A percentile compares a stretch with the other conserved stretches of the same genome.
phyloP scores from a whole-genome alignment of 768 basidiomycete genomes.

The Amanita muscaria region DNA sequence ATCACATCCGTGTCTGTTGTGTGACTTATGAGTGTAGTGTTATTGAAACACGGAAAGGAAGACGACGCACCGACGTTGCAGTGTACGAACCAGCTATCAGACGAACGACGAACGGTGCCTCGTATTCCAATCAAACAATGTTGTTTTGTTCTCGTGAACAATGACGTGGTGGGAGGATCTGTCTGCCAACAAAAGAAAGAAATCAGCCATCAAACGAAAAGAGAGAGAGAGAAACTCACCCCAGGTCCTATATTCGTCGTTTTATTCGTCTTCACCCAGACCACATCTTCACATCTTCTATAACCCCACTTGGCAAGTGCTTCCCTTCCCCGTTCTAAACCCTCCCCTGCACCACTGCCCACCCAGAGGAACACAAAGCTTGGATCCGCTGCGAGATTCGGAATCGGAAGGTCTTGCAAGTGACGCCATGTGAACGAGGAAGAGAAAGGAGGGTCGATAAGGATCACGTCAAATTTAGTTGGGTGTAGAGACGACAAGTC shows the following conservation, averaged over 20 bases:
- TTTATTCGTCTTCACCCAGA: slow-evolving; percentile 93
- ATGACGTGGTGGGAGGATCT: slow-evolving; percentile 76
- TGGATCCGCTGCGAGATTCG: slow-evolving; percentile 79
- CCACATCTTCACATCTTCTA: slow-evolving; percentile 92
- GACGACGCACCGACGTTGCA: slow-evolving; percentile 84
- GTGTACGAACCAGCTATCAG: slow-evolving; percentile 95
- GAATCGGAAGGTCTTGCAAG: slow-evolving; percentile 74
- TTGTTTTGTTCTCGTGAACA: slow-evolving; percentile 87
- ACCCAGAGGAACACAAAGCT: slow-evolving; percentile 96
- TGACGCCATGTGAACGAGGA: slow-evolving; percentile 83
- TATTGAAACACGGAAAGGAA: no score
- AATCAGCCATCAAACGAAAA: slow-evolving; percentile 5
- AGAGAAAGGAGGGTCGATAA: slow-evolving; percentile 86
- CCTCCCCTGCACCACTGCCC: slow-evolving; percentile 82
- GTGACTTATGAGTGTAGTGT: no score
- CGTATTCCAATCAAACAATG: slow-evolving; percentile 97
- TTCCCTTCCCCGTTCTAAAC: slow-evolving; percentile 87
- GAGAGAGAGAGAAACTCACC: slow-evolving; percentile 31
- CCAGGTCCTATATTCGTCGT: slow-evolving; percentile 65
- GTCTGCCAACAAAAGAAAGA: slow-evolving; percentile 37
- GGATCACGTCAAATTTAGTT: slow-evolving; percentile 81
- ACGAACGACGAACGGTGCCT: slow-evolving; percentile 90
- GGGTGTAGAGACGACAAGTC: slow-evolving; percentile 48
- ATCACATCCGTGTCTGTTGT: slow-evolving; percentile 98
- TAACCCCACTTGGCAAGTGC: slow-evolving; percentile 92